phyloP scores from a whole-genome alignment of 2,329 filamentous ascomycete genomes.

The Capronia epimyces region DNA sequence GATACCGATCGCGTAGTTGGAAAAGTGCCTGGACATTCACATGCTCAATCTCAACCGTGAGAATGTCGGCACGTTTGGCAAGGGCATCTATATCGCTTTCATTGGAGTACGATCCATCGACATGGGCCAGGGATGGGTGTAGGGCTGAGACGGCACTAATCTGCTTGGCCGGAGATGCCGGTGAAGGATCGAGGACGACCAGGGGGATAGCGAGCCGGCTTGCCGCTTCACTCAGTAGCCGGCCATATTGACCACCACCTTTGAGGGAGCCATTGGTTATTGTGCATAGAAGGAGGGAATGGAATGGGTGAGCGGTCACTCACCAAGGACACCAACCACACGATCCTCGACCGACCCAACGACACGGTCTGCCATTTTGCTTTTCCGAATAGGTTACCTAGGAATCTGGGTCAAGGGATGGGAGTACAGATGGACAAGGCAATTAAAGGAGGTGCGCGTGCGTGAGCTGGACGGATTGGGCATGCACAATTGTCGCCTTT shows the following conservation, averaged over 20 bases:
- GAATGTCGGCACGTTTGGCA: background rate
- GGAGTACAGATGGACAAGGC: no score
- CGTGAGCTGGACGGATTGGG: no score
- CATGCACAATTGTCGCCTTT: background rate
- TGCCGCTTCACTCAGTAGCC: background rate
- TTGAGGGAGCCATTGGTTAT: background rate
- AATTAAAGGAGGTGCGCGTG: no score
- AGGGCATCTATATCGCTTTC: background rate
- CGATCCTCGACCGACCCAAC: background rate
- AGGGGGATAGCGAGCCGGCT: background rate
- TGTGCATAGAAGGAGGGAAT: background rate
- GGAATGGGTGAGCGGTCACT: background rate
- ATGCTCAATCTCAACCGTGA: background rate
- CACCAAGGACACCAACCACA: background rate
- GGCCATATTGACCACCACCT: background rate
- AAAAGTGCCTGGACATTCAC: background rate
- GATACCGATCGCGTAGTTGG: background rate
- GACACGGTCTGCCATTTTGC: background rate
- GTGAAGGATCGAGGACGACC: background rate
- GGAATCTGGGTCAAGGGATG: no score
- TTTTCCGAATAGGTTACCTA: background rate
- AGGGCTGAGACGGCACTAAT: background rate
- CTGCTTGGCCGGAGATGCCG: constrained; percentile 3
- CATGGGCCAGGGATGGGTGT: background rate
- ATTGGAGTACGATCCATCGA: background rate